Evolutionary conservation across 169 alveolate species (phyloP).

Genomic region (Plasmodium blacklocki): DNA sequence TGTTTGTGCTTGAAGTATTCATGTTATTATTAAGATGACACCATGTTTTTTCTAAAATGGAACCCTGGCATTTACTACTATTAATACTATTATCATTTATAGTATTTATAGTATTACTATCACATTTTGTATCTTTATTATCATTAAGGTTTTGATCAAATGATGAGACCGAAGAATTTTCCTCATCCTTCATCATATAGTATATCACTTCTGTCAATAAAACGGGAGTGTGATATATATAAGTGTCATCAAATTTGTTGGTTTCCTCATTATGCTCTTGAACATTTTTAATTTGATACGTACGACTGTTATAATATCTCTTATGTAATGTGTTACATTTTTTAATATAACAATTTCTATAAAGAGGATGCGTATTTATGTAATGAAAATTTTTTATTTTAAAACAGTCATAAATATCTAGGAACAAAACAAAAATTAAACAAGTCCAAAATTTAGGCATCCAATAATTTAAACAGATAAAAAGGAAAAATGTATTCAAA

Average conservation of each 20-base stretch:
- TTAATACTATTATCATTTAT: no score
- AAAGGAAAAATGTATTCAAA: neutral
- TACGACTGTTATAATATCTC: neutral
- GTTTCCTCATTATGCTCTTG: conserved; percentile 4
- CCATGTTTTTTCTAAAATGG: neutral
- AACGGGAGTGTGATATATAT: conserved; percentile 73
- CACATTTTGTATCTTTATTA: no score
- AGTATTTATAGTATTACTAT: no score
- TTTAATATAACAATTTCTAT: neutral
- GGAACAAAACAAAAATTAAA: neutral
- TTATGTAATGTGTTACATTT: neutral
- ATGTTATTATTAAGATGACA: neutral
- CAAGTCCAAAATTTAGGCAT: neutral
- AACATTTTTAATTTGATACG: neutral
- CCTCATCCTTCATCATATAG: neutral
- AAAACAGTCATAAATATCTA: conserved; percentile 6
- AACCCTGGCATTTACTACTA: no score
- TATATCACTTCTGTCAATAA: conserved; percentile 48
- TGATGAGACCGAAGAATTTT: no score
- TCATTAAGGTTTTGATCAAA: no score
- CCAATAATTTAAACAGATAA: neutral
- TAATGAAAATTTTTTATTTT: conserved; percentile 10
- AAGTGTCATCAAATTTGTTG: conserved; percentile 26
- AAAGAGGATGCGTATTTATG: neutral
- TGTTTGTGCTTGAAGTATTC: neutral